These are phyloP conservation scores for Fraxinus ornus DNA, from an alignment of 305 asterid genomes.

Conservation along the genomic window DNA sequence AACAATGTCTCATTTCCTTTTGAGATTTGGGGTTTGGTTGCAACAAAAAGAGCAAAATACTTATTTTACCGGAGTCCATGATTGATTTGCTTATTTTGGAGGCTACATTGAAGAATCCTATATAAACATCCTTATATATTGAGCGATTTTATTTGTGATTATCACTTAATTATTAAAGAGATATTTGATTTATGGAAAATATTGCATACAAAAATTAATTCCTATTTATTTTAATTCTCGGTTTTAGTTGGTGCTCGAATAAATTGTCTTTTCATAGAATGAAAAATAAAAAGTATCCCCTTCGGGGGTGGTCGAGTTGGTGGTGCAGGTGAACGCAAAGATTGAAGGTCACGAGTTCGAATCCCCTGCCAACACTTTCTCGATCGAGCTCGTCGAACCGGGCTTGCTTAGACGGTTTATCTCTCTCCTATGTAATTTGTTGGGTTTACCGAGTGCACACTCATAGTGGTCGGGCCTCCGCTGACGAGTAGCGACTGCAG, in stretches of 20 bases:
- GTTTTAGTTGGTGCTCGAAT: not conserved
- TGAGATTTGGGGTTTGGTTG: not conserved
- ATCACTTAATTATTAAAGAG: not conserved
- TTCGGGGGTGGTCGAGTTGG: too few species aligned
- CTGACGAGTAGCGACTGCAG: too few species aligned
- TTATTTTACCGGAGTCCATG: not conserved
- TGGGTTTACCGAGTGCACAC: too few species aligned
- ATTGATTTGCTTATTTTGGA: constrained; percentile 28
- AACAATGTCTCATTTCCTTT: constrained; percentile 29
- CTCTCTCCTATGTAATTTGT: too few species aligned
- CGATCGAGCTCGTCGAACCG: too few species aligned
- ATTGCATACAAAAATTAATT: not conserved
- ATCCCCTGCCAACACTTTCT: too few species aligned
- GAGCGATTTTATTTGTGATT: constrained; percentile 22
- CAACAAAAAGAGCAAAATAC: constrained; percentile 6
- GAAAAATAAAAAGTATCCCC: not conserved
- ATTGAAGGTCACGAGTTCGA: too few species aligned
- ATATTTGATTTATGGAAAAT: not conserved
- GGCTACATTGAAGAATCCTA: not conserved
- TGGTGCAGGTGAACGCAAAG: too few species aligned
- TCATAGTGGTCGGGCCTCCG: too few species aligned
- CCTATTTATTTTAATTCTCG: not conserved
- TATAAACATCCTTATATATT: not conserved
- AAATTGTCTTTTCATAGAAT: not conserved
- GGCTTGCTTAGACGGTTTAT: too few species aligned